Evolutionary conservation across 306 rosid genomes (phyloP).

Genomic region (Vigna angularis): DNA sequence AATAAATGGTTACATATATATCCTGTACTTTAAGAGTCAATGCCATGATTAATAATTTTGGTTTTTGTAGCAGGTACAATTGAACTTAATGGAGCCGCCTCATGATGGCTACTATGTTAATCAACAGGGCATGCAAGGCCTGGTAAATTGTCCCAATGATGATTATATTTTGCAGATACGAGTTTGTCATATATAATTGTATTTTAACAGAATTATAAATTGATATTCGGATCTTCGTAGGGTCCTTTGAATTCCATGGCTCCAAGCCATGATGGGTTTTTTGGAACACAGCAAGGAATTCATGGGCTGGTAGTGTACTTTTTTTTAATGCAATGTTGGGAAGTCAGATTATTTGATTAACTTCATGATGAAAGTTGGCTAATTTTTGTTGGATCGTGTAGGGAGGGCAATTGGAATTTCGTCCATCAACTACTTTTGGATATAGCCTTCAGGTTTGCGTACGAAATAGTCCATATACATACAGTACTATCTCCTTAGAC

Average conservation of each 20-base stretch:
- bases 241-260: conserved; percentile 83
- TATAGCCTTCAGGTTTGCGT: conserved; percentile 81
- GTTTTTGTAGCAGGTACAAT: conserved; percentile 64
- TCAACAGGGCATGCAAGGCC: conserved; percentile 86
- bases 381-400: conserved; percentile 48
- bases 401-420: conserved; percentile 83
- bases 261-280: conserved; percentile 75
- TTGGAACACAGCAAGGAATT: conserved; percentile 77
- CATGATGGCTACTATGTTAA: conserved; percentile 84
- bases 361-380: conserved; percentile 22
- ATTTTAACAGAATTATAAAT: conserved; percentile 25
- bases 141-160: conserved; percentile 57
- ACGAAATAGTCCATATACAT: conserved; percentile 14
- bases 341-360: background rate
- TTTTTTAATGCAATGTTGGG: conserved; percentile 3
- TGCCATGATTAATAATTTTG: conserved; percentile 22
- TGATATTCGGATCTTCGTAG: conserved; percentile 51
- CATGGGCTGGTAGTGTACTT: conserved; percentile 77
- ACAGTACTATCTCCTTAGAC: background rate
- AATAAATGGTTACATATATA: conserved; percentile 15
- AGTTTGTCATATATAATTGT: conserved; percentile 32
- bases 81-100: conserved; percentile 97
- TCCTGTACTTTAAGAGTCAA: conserved; percentile 23
- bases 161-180: conserved; percentile 18
- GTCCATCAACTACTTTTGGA: conserved; percentile 67